Base-by-base conservation (phyloP, 352 stramenopile species). In the Phytophthora macrochlamydospora region DNA sequence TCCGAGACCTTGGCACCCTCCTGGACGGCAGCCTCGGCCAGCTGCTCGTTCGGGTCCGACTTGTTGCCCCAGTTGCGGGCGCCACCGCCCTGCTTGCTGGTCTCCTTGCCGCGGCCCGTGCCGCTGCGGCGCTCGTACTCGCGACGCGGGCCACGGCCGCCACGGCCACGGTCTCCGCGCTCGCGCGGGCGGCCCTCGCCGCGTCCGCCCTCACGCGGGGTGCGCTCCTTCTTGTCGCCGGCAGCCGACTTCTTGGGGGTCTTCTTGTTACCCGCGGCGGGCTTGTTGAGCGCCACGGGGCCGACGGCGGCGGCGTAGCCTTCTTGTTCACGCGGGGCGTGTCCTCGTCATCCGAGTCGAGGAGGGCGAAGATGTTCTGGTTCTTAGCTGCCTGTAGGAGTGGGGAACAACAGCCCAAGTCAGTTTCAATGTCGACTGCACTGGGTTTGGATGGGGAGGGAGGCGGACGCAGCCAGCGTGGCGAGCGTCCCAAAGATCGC, bases 51-150 rank as follows among this genome's bases (percentile, higher is more conserved):
- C 73, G 97, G 92, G 77, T 98, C 93, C 65, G 95, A 78, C 60
- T 97, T 85, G 85, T 98, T 98, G 74, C 96, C 96, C 96, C 96
- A 99, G 86, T 99, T 99, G 81, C 85, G 93, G 64, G 92, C 93
- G 75, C 96, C 96, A 56, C 91, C 94, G 49, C 96, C 96, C 64
- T 90, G 86, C 83, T 98, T 98, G 76, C 92, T 98, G 67, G 92
- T 94, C 80, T 99, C 96, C 70, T 95, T 96, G 73, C 96, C 96
- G 78, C 96, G 94, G 66, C 96, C 96, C 45, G 95, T 99, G 73
- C 96, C 96, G 62, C 90, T 98, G 78, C 92, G 89, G 65, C 96
- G 94, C 72, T 98, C 96, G 58, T 93, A 98, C 53, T 95, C 81
- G 43, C 96, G 94, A 71, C 85, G 85, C 68, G 78, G 78, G 12